A percentile compares a stretch with the other conserved stretches of the same genome.
Conservation (phyloP, 2,329 filamentous ascomycete species). For the Huntiella decipiens region DNA sequence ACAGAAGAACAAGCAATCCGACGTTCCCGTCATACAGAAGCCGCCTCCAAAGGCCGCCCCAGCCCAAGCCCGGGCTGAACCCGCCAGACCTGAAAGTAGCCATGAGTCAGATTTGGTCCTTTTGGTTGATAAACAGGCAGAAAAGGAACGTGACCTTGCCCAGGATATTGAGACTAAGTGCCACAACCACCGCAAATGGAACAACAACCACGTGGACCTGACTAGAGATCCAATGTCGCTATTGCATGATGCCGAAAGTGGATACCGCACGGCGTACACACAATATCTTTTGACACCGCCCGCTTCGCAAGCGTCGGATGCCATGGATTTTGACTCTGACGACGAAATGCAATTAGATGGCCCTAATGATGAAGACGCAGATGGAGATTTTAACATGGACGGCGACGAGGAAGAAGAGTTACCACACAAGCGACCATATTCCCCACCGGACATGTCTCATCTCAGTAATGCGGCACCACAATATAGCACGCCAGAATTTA, state of each 20-base stretch:
- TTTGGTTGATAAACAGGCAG: conserved; percentile 56
- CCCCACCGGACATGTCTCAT: not conserved
- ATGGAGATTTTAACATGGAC: not conserved
- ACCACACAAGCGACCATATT: not conserved
- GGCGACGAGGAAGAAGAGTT: not conserved
- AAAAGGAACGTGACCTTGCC: conserved; percentile 65
- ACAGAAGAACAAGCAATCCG: conserved; percentile 47
- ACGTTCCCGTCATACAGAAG: conserved; percentile 41
- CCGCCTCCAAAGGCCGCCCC: conserved; percentile 25
- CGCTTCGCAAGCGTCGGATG: conserved; percentile 33
- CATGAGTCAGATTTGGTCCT: conserved; percentile 61
- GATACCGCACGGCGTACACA: conserved; percentile 53
- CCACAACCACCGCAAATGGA: conserved; percentile 79
- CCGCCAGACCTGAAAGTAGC: conserved; percentile 1
- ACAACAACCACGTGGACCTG: conserved; percentile 71
- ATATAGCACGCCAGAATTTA: not conserved
- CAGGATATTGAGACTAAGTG: conserved; percentile 74
- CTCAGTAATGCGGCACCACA: not conserved
- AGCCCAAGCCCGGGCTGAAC: conserved; percentile 38
- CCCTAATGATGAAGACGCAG: conserved; percentile 1
- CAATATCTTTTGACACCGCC: conserved; percentile 51
- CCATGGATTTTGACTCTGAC: conserved; percentile 27
- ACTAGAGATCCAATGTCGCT: conserved; percentile 74
- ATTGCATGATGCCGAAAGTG: conserved; percentile 37
- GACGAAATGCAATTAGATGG: not conserved